Evolutionary conservation across 305 asterid genomes (phyloP).

Genomic region (Fraxinus greggii): DNA sequence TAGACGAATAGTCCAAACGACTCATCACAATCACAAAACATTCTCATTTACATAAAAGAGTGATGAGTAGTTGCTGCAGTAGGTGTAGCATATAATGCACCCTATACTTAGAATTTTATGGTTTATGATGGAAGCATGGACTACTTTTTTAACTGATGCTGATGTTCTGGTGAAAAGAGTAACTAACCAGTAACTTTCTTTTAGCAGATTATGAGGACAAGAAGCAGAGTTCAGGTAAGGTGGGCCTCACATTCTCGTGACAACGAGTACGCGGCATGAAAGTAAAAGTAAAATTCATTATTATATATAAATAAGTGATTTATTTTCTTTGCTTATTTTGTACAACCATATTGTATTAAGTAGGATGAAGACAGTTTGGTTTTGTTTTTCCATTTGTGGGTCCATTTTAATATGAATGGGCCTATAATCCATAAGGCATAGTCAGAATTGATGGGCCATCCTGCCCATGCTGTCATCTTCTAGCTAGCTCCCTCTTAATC

Average conservation of each 20-base stretch:
- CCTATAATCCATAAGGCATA: neutral
- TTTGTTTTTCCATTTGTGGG: neutral
- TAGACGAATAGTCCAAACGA: neutral
- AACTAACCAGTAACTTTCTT: neutral
- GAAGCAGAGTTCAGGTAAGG: neutral
- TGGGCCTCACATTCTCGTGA: neutral
- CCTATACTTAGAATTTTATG: constrained; percentile 10
- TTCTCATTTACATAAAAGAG: constrained; percentile 25
- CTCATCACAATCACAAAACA: constrained; percentile 22
- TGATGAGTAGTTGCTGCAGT: neutral
- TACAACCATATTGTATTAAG: neutral
- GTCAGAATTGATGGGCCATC: neutral
- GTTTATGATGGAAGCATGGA: constrained; percentile 19
- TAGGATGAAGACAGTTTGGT: neutral
- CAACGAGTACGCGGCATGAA: neutral
- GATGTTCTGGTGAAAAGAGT: neutral
- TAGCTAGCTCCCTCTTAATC: neutral
- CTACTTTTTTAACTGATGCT: constrained; percentile 15
- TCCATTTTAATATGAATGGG: neutral
- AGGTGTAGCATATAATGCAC: constrained; percentile 18
- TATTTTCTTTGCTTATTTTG: neutral
- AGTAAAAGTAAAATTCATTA: neutral
- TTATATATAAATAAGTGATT: no score
- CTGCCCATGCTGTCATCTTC: neutral
- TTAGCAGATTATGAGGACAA: neutral